Conservation (phyloP, 176 grass and related monocot species). For the Triticum aestivum region IWGSC_CS_RefSeq_v2.1 NC_057795.1:340544813-340545312, state of each 20-base stretch:
- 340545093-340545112: not conserved
- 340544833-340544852: not conserved
- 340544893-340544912: slow-evolving; percentile 14
- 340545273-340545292: slow-evolving; percentile 86
- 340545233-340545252: slow-evolving; percentile 88
- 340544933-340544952: slow-evolving; percentile 93
- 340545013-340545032: slow-evolving; percentile 28
- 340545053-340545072: not conserved
- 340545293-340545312: slow-evolving; percentile 75
- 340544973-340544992: slow-evolving; percentile 99
- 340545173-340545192: not conserved
- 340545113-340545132: not conserved
- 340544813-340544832: not conserved
- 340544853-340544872: slow-evolving; percentile 1
- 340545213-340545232: slow-evolving; percentile 11
- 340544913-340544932: slow-evolving; percentile 96
- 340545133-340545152: slow-evolving; percentile 6
- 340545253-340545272: slow-evolving; percentile 93
- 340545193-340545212: not conserved
- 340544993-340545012: slow-evolving; percentile 82
- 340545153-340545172: not conserved
- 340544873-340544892: slow-evolving; percentile 29
- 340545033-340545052: not conserved
- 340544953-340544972: slow-evolving; percentile 97
- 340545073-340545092: not conserved